Evolutionary conservation across 805 yeast species (phyloP), one percentile per base, ranked within the genome.

Genomic region (Cyberlindnera nakhonratchasimensis): DNA sequence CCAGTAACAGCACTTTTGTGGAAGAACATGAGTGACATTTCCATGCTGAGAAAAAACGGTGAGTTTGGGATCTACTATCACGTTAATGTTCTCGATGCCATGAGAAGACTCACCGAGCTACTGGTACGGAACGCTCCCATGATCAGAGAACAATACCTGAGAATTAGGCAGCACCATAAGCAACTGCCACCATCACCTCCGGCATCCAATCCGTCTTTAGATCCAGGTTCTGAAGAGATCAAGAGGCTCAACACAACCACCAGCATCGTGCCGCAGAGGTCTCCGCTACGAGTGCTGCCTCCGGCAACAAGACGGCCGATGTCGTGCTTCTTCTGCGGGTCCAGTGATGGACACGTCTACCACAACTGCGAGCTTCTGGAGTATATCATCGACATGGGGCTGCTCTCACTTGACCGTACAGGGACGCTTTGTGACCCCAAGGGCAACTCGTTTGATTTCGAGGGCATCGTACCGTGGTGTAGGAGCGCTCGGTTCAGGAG

Each of bases 21-120:
- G 36, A 38, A 38, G 12, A 5, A 31, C 7, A 38, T 38, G 41
- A 20, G 20, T 13, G 41, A 38, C 14, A 18, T 29, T 16, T 16
- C 29, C 3, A 31, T 32, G 24, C 26, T 38, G 31, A 30, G 41
- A 10, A 38, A 38, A 29, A 38, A 10, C 20, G 41, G 41, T 3
- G 41, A 38, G 36, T 38, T 38, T 31, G 41, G 41, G 11, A 30
- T 38, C 14, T 38, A 22, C 14, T 38, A 38, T 25, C 41, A 38
- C 16, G 25, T n/a, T 9, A 31, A 38, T 20, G 36, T 38, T 6
- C 36, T 38, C 5, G 41, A 30, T 12, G 41, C 20, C 11, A 19
- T 25, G 21, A 24, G 41, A 13, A 24, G 36, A 25, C 31, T 38
- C 6, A 38, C 41, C 3, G 35, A 24, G 4, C 34, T 38, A 7